phyloP scores from a whole-genome alignment of 208 protist genomes.

The Leptomonas seymouri region DNA sequence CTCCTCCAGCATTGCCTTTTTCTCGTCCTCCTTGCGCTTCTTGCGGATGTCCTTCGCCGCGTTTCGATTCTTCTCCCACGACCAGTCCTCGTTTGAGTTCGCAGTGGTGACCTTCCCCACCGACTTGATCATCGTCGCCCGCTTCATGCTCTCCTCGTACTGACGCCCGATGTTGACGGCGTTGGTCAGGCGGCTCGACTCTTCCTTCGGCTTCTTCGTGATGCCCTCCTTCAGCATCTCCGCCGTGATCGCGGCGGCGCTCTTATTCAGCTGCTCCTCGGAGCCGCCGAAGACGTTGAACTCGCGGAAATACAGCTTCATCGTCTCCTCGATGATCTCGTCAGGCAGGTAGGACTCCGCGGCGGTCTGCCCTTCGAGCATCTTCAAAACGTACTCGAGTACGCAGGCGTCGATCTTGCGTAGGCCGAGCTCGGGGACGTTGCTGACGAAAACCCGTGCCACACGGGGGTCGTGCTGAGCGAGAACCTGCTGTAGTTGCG shows the following conservation, averaged over 20 bases:
- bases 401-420: conserved; percentile 79
- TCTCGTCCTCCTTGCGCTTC: conserved; percentile 91
- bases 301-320: conserved; percentile 78
- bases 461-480: conserved; percentile 55
- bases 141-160: conserved; percentile 88
- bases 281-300: conserved; percentile 61
- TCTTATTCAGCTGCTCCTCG: conserved; percentile 41
- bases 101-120: conserved; percentile 80
- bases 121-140: conserved; percentile 80
- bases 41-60: conserved; percentile 87
- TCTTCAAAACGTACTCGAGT: conserved; percentile 81
- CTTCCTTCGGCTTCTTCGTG: conserved; percentile 72
- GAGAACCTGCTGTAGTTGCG: conserved; percentile 59
- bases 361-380: conserved; percentile 87
- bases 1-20: conserved; percentile 86
- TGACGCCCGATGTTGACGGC: conserved; percentile 87
- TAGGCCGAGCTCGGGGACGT: conserved; percentile 73
- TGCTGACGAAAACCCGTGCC: conserved; percentile 63
- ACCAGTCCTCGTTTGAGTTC: conserved; percentile 92
- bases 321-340: conserved; percentile 72
- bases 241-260: conserved; percentile 46
- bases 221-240: conserved; percentile 67
- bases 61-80: conserved; percentile 89
- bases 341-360: conserved; percentile 81
- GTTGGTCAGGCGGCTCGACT: conserved; percentile 68